These are phyloP conservation scores for Polymyxa betae DNA, from an alignment of 208 protist genomes.

Conservation along the genomic window DNA sequence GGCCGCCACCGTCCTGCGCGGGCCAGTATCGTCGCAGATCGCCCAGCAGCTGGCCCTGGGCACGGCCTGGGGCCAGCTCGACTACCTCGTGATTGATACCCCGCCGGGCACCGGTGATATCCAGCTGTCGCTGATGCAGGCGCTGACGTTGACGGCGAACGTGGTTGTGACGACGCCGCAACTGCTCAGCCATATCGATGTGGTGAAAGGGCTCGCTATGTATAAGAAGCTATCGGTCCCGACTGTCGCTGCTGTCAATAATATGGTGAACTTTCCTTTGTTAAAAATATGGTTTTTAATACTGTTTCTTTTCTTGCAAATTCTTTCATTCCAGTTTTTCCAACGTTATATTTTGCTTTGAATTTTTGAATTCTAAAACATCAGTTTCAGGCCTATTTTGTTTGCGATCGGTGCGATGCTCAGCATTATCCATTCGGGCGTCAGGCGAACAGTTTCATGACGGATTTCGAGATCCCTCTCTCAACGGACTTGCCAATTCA, in stretches of 20 bases:
- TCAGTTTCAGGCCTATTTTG: constrained; percentile 4
- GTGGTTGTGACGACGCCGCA: constrained; percentile 70
- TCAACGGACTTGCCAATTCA: background rate
- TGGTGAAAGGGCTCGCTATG: constrained; percentile 68
- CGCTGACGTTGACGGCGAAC: constrained; percentile 54
- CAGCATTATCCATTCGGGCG: background rate
- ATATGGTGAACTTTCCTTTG: no score
- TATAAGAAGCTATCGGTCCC: constrained; percentile 60
- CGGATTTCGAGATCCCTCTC: background rate
- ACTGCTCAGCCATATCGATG: constrained; percentile 62
- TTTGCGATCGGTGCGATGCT: background rate
- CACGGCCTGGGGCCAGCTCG: constrained; percentile 68
- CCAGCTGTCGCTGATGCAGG: constrained; percentile 64
- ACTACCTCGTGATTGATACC: constrained; percentile 72
- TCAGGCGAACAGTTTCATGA: background rate
- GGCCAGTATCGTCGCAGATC: constrained; percentile 52
- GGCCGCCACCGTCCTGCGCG: constrained; percentile 56
- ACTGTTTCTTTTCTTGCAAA: no score
- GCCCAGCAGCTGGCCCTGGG: constrained; percentile 55
- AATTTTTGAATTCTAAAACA: no score
- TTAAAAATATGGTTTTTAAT: no score
- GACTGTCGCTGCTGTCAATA: constrained; percentile 54
- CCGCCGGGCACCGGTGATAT: constrained; percentile 73
- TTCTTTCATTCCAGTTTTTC: no score
- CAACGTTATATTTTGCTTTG: no score